Conservation (phyloP, 768 basidiomycete genomes). For the Termitomyces titanicus region DNA sequence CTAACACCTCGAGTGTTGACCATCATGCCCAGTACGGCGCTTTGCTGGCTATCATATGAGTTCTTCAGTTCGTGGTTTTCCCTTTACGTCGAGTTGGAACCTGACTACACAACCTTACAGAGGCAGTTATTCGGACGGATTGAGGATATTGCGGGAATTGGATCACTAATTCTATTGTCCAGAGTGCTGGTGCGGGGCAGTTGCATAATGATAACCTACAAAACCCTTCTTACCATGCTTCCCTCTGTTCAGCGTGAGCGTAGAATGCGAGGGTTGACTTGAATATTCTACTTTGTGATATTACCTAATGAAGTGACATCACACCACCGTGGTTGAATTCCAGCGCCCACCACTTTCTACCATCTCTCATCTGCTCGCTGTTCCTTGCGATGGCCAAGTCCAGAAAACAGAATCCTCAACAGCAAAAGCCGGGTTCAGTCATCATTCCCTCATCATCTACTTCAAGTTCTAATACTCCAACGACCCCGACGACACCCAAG, state of each 20-base stretch:
- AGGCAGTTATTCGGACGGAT: conserved; percentile 61
- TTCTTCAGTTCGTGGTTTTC: conserved; percentile 82
- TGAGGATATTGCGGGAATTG: conserved; percentile 16
- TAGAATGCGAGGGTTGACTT: conserved; percentile 2
- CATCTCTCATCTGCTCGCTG: conserved; percentile 7
- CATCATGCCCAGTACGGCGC: conserved; percentile 93
- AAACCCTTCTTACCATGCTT: conserved; percentile 11
- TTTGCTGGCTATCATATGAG: conserved; percentile 97
- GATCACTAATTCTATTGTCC: neutral
- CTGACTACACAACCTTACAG: conserved; percentile 30
- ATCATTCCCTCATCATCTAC: conserved; percentile 26
- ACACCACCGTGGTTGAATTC: conserved; percentile 7
- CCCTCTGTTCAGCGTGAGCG: conserved; percentile 1
- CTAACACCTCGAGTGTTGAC: conserved; percentile 90
- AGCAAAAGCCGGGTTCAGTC: conserved; percentile 25
- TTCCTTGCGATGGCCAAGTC: conserved; percentile 20
- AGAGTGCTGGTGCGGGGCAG: conserved; percentile 5
- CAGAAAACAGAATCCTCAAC: conserved; percentile 19
- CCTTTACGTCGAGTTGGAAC: conserved; percentile 6
- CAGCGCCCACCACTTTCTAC: conserved; percentile 11
- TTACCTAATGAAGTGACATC: conserved; percentile 19
- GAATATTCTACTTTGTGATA: conserved; percentile 7
- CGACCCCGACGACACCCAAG: conserved; percentile 56
- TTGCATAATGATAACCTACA: conserved; percentile 6
- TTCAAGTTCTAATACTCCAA: conserved; percentile 20